A percentile compares a stretch with the other conserved stretches of the same genome.
Conservation (phyloP, 805 yeast species). For the Saccharomycopsis vini region DNA sequence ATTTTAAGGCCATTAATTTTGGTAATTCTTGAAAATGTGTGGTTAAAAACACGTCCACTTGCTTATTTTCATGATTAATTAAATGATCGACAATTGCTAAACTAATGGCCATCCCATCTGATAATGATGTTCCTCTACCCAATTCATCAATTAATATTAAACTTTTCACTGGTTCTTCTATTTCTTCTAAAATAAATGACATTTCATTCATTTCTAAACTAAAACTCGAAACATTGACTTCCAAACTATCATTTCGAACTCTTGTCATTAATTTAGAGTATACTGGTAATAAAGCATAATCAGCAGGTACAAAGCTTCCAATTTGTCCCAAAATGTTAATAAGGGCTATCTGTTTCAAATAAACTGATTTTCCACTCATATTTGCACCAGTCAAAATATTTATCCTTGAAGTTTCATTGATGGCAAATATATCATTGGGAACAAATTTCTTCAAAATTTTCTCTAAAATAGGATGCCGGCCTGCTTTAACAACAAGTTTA, state of each 20-base stretch:
- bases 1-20: background rate
- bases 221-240: slow-evolving; percentile 34
- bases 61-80: slow-evolving; percentile 15
- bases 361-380: slow-evolving; percentile 57
- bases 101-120: slow-evolving; percentile 47
- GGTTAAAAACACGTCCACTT: slow-evolving; percentile 30
- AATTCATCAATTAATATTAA: slow-evolving; percentile 46
- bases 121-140: slow-evolving; percentile 43
- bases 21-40: slow-evolving; percentile 40
- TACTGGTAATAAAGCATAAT: slow-evolving; percentile 33
- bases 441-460: slow-evolving; percentile 22
- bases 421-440: slow-evolving; percentile 32
- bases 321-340: slow-evolving; percentile 46
- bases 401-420: slow-evolving; percentile 30
- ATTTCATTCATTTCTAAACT: slow-evolving; percentile 41
- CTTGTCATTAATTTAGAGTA: slow-evolving; percentile 32
- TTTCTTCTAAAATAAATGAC: slow-evolving; percentile 34
- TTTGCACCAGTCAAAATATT: slow-evolving; percentile 52
- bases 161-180: slow-evolving; percentile 23
- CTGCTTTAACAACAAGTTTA: slow-evolving; percentile 12
- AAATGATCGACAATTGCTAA: slow-evolving; percentile 35
- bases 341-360: slow-evolving; percentile 43
- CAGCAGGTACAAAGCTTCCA: slow-evolving; percentile 45
- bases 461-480: slow-evolving; percentile 38
- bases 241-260: slow-evolving; percentile 26